phyloP scores from a whole-genome alignment of 2,329 filamentous ascomycete genomes.

The Fusarium pseudonygamai region DNA sequence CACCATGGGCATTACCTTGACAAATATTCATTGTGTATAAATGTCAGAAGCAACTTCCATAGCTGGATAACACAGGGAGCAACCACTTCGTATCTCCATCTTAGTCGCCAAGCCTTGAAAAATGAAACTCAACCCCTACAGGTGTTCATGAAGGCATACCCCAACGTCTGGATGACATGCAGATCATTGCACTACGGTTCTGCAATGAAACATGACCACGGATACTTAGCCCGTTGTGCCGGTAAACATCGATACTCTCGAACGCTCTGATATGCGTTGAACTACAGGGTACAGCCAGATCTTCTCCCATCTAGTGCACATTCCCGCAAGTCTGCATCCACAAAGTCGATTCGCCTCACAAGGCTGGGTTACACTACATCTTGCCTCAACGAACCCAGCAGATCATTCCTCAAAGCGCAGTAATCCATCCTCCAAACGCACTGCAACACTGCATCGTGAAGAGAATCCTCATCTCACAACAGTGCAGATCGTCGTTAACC shows the following conservation, averaged over 20 bases:
- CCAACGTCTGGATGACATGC: not conserved
- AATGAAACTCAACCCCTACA: not conserved
- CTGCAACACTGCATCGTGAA: conserved; percentile 19
- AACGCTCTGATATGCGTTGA: not conserved
- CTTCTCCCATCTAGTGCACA: not conserved
- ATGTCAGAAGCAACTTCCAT: too few relatives aligned
- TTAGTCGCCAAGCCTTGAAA: not conserved
- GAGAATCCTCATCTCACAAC: not conserved
- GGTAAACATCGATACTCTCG: not conserved
- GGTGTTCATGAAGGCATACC: too few relatives aligned
- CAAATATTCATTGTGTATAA: too few relatives aligned
- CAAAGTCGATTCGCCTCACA: conserved; percentile 6
- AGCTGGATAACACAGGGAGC: too few relatives aligned
- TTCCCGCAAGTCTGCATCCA: not conserved
- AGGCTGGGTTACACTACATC: conserved; percentile 14
- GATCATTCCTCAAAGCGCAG: conserved; percentile 9
- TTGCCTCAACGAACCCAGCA: not conserved
- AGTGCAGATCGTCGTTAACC: conserved; percentile 1
- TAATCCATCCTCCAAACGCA: not conserved
- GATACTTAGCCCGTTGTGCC: rapidly evolving
- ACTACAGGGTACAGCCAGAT: not conserved
- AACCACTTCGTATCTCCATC: too few relatives aligned
- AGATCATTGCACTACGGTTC: not conserved
- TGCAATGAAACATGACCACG: not conserved
- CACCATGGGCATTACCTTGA: too few relatives aligned